Conservation (phyloP, 805 yeast species). For the Saccharomycopsis selenospora region DNA sequence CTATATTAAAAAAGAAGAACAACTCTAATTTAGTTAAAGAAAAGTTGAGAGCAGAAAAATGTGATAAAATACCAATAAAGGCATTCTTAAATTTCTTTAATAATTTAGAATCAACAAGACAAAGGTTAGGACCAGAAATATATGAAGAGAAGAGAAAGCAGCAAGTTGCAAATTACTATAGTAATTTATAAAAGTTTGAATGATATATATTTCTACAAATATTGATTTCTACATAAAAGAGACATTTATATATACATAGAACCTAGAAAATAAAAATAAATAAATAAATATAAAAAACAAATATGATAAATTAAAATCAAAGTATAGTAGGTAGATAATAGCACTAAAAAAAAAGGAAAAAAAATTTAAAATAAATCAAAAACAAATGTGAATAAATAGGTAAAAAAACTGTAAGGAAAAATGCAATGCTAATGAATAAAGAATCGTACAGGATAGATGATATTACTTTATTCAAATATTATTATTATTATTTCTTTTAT, state of each 20-base stretch:
- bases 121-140: constrained; percentile 13
- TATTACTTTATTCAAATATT: constrained; percentile 1
- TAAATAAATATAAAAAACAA: too few relatives aligned
- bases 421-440: too few relatives aligned
- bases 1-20: constrained; percentile 18
- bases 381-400: too few relatives aligned
- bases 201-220: constrained; percentile 8
- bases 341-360: too few relatives aligned
- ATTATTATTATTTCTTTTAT: not conserved
- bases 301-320: too few relatives aligned
- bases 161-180: constrained; percentile 18
- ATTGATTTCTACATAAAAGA: too few relatives aligned
- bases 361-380: too few relatives aligned
- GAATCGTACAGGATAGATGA: too few relatives aligned
- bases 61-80: constrained; percentile 18
- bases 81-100: constrained; percentile 19
- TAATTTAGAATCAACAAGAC: constrained; percentile 15
- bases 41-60: constrained; percentile 15
- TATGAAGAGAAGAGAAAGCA: constrained; percentile 10
- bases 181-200: constrained; percentile 9
- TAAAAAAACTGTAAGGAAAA: too few relatives aligned
- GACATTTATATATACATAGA: too few relatives aligned
- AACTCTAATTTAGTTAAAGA: constrained; percentile 17
- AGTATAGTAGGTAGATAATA: too few relatives aligned
- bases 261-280: too few relatives aligned